Base-by-base conservation (phyloP, 495 filamentous ascomycete genomes). In the Saxophila tyrrhenica region DNA sequence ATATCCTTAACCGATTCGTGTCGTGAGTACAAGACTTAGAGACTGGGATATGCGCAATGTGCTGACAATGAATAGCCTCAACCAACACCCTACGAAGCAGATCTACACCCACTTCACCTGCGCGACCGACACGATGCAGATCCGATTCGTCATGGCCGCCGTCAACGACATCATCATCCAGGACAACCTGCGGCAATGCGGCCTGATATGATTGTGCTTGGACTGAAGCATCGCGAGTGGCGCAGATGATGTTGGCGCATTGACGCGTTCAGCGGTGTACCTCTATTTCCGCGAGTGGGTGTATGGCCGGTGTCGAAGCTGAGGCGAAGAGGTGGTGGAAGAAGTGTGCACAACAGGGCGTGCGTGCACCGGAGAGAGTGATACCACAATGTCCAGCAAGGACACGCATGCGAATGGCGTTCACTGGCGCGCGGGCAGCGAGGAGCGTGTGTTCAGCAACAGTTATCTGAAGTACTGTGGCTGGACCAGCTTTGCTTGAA, bases 91-190 rank as follows among this genome's bases (percentile, higher is more conserved):
- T 72, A 94, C 89, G 52, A 98, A 98, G 77, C 92, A 98, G 69
- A 96, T 98, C 71, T 98, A 98, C 74, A 97, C 94, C 46, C 91
- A 98, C 72, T 96, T 97, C 75, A 98, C 92, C 52, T 97, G 94
- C 67, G 92, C 92, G 24, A 97, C 92, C 23, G 92, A 98, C 69
- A 98, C 92, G 25, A 72, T 70, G 69, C 92, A 98, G 69, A 98
- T 98, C 62, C 87, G 94, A 56, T 98, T 98, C 78, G 92, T 98
- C 70, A 98, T 98, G 92, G 92, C 94, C 48, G 92, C 92, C 35
- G 92, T 98, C 62, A 98, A 98, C 76, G 92, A 98, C 73, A 98
- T 98, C 72, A 98, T 98, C 73, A 98, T 98, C 70, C 92, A 98
- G 81, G 94, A 97, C 73, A 98, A 98, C 76, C 83, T 98, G 57